Evolutionary conservation across 176 grass and related monocot genomes (phyloP).

Genomic region (Zoysia japonica): DNA sequence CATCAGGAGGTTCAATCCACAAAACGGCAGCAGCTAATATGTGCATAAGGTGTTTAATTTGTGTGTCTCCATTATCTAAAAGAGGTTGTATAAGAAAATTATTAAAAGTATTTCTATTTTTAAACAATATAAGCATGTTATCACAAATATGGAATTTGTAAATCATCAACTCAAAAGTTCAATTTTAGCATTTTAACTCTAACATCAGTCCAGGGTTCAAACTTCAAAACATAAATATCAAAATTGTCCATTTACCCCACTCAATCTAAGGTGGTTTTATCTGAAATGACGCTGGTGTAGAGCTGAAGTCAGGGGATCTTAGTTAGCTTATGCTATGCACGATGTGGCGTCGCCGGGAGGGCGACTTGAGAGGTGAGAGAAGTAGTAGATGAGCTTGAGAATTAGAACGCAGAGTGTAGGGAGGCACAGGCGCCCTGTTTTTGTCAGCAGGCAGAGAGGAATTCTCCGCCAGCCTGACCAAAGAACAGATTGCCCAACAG

Average conservation of each 20-base stretch:
- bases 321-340: neutral
- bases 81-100: constrained; percentile 14
- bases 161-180: constrained; percentile 2
- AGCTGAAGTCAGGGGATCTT: neutral
- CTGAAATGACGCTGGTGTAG: neutral
- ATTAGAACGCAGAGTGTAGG: too few species aligned
- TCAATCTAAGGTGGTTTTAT: neutral
- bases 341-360: too few species aligned
- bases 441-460: too few species aligned
- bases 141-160: constrained; percentile 22
- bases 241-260: neutral
- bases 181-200: neutral
- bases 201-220: neutral
- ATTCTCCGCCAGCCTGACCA: too few species aligned
- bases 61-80: constrained; percentile 76
- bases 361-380: too few species aligned
- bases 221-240: neutral
- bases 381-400: too few species aligned
- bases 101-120: constrained; percentile 12
- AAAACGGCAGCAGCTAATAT: constrained; percentile 81
- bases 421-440: too few species aligned
- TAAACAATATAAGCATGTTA: constrained; percentile 8
- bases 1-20: constrained; percentile 92
- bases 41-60: constrained; percentile 80
- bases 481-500: too few species aligned